Conservation (phyloP, 352 stramenopile genomes). For the Phytophthora sp. region DNA sequence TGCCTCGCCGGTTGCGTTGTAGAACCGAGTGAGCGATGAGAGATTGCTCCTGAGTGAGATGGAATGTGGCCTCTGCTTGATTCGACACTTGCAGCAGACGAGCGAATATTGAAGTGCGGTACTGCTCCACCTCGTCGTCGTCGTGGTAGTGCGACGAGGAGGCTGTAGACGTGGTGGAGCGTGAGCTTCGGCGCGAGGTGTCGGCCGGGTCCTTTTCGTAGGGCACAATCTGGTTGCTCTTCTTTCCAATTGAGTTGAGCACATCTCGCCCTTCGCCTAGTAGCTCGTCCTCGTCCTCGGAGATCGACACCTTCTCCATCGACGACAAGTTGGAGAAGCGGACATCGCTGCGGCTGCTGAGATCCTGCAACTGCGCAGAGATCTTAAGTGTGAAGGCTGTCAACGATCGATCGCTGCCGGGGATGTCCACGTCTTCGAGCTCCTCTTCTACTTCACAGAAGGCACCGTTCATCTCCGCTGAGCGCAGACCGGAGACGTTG, state of each 20-base stretch:
- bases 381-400: constrained; percentile 43
- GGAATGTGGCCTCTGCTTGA: constrained; percentile 50
- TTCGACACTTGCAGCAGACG: constrained; percentile 44
- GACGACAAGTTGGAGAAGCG: constrained; percentile 39
- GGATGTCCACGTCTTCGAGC: constrained; percentile 29
- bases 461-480: constrained; percentile 11
- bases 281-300: constrained; percentile 38
- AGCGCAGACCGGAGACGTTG: constrained; percentile 1
- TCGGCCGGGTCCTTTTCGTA: constrained; percentile 34
- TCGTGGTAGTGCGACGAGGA: constrained; percentile 35
- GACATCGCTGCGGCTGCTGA: constrained; percentile 25
- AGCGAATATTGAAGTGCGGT: constrained; percentile 43
- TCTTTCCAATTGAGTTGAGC: constrained; percentile 47
- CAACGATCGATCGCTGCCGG: constrained; percentile 32
- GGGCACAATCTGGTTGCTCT: constrained; percentile 15
- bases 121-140: constrained; percentile 32
- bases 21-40: constrained; percentile 36
- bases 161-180: constrained; percentile 38
- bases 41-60: constrained; percentile 47
- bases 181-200: constrained; percentile 28
- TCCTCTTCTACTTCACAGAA: constrained; percentile 20
- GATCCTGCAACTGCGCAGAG: constrained; percentile 31
- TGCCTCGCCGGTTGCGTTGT: constrained; percentile 22
- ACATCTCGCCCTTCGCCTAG: constrained; percentile 33
- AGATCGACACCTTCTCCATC: constrained; percentile 36